Evolutionary conservation across 177 flowering plant species (phyloP), one percentile per base, ranked within the genome.

Genomic region (Viscum album): DNA sequence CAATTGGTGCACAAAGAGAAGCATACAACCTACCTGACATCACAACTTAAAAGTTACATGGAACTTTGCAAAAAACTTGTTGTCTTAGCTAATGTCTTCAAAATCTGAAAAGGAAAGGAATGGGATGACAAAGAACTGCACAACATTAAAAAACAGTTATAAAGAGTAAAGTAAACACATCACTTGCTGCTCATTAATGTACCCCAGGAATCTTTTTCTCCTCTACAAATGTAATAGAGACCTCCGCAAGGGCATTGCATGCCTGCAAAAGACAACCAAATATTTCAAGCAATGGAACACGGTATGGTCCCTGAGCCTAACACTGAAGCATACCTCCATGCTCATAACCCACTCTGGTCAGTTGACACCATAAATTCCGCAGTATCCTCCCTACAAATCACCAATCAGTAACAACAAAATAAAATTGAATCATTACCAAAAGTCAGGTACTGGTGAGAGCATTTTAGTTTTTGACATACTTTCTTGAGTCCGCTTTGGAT

Each of bases 201-300:
- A 92, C 99, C 98, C 90, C 99, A 68, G 84, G 69, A 74, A 92
- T 81, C 81, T 89, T 95, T 54, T 81, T 87, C 76, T 88, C 97
- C 76, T 95, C 98, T 6, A 79, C 83, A 76, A 95, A 92, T 72
- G 78, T 88, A 72, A 95, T 77, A 67, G 97, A 86, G 67, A 95
- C 79, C 69, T 89, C 98, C 30, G 98, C 87, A 79, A 92, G 98
- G 74, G 63, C 47, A 52, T 67, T 47, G 68, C 85, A 62, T 92
- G 90, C 99, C 99, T 58, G n/a, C n/a, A n/a, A n/a, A n/a, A n/a
- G n/a, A n/a, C n/a, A n/a, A n/a, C n/a, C n/a, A n/a, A 95, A 81
- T 12, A 96, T 84, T 72, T 95, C 99, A 79, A 92, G 92, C 62
- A 95, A 75, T 72, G 99, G 99, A 76, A 95, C 98, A 75, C 98